phyloP scores from a whole-genome alignment of 2,329 filamentous ascomycete genomes.

The Calonectria pauciramosa region DNA sequence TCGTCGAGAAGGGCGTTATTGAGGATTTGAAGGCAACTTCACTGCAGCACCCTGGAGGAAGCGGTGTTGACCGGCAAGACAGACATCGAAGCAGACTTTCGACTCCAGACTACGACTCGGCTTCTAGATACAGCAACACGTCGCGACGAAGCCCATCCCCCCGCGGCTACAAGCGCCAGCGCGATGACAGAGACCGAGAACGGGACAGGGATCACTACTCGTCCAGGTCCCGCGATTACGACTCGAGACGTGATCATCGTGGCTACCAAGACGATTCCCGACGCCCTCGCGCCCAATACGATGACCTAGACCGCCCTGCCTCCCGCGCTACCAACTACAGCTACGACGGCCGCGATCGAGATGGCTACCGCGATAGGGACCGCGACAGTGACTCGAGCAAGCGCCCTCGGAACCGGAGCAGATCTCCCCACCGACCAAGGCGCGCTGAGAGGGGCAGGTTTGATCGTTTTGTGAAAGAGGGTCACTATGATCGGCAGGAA shows the following conservation, averaged over 20 bases:
- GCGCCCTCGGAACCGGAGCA: conserved; percentile 68
- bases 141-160: conserved; percentile 70
- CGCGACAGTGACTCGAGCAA: conserved; percentile 64
- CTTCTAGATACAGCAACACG: conserved; percentile 57
- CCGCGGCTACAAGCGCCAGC: conserved; percentile 75
- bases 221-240: conserved; percentile 60
- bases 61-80: conserved; percentile 92
- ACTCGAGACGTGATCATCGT: conserved; percentile 71
- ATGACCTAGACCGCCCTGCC: conserved; percentile 68
- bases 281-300: conserved; percentile 64
- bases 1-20: conserved; percentile 77
- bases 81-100: conserved; percentile 78
- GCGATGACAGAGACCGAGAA: conserved; percentile 69
- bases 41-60: conserved; percentile 81
- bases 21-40: conserved; percentile 85
- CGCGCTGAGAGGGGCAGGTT: conserved; percentile 54
- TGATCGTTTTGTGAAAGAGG: conserved; percentile 50
- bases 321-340: conserved; percentile 57
- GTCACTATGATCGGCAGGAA: conserved; percentile 43
- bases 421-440: conserved; percentile 61
- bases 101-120: conserved; percentile 67
- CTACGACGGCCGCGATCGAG: conserved; percentile 67
- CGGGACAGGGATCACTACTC: conserved; percentile 61
- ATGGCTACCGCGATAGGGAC: conserved; percentile 51
- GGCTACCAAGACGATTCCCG: conserved; percentile 68